Base-by-base conservation (phyloP, 2,329 filamentous ascomycete species). In the Fusarium devonianum region DNA sequence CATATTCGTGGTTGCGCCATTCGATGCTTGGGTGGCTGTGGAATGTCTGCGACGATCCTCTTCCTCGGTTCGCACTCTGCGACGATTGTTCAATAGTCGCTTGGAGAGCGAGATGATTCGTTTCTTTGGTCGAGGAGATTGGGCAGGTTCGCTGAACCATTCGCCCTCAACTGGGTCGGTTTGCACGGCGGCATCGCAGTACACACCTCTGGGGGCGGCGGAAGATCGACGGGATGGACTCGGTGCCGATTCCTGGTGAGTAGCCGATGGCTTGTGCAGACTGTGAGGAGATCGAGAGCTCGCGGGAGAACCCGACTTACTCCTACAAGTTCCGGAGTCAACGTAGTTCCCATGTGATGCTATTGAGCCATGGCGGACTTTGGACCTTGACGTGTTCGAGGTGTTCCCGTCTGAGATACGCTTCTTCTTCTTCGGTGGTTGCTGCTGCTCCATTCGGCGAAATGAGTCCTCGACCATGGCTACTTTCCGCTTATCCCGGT, bases 401-500 rank as follows among this genome's bases (percentile, higher is more conserved):
- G 45, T 41, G 1, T 56, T 62, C 5, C 82, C 82, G 56, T 86
- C 84, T 0, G 84, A 86, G 2, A 73, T 69, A 7, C 83, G 78
- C 66, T 87, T 87, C 73, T 86, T 85, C 68, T 87, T 87, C 21
- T 79, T 77, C 0, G 76, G 74, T 2, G 81, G 73, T 26, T 73
- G 80, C 50, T 83, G 79, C 64, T 80, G 81, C 60, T 83, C 84
- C 79, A 85, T 83, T 16, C 78, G 83, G 45, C 82, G 78, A 66
- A 88, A 83, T 2, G 81, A 76, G 50, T 86, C 82, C 58, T 88
- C 85, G 0, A 86, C 78, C 78, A 84, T 84, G 14, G 83, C 81
- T 9, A 87, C 79, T 60, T 88, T 88, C 25, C 85, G 75, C 69
- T 88, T 87, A 53, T 88, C 85, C 21, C 85, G 79, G 56, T 87